These are phyloP conservation scores for Leptomonas seymouri DNA, from an alignment of 208 protist genomes.

Conservation along the genomic window DNA sequence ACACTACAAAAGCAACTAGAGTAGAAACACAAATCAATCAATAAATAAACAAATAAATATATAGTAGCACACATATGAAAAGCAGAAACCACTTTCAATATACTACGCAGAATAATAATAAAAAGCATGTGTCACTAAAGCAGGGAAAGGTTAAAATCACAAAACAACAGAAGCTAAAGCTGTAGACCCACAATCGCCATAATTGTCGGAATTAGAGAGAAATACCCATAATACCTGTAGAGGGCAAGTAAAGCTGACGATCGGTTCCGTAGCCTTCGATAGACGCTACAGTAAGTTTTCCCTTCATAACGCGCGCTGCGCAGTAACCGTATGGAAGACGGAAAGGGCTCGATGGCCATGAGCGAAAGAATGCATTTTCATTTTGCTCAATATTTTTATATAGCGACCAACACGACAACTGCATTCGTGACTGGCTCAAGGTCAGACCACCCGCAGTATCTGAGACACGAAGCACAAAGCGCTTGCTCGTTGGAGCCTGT, in stretches of 20 bases:
- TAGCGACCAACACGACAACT: conserved; percentile 58
- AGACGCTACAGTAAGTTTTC: conserved; percentile 57
- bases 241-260: conserved; percentile 59
- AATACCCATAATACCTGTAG: conserved; percentile 38
- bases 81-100: too few species aligned
- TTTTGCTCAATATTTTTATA: conserved; percentile 40
- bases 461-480: conserved; percentile 60
- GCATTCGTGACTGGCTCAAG: conserved; percentile 34
- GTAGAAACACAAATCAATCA: too few species aligned
- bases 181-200: neutral
- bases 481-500: conserved; percentile 46
- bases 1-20: too few species aligned
- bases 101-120: too few species aligned
- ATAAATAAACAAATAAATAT: too few species aligned
- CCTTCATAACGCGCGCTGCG: conserved; percentile 53
- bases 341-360: conserved; percentile 71
- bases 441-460: conserved; percentile 75
- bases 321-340: conserved; percentile 63
- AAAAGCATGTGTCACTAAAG: too few species aligned
- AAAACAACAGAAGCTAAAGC: neutral
- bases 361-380: conserved; percentile 16
- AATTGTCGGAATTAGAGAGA: conserved; percentile 12
- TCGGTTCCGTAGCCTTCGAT: conserved; percentile 83
- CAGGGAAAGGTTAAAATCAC: neutral
- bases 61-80: too few species aligned